phyloP scores from a whole-genome alignment of 768 basidiomycete genomes.

The Myochromella boudieri region DNA sequence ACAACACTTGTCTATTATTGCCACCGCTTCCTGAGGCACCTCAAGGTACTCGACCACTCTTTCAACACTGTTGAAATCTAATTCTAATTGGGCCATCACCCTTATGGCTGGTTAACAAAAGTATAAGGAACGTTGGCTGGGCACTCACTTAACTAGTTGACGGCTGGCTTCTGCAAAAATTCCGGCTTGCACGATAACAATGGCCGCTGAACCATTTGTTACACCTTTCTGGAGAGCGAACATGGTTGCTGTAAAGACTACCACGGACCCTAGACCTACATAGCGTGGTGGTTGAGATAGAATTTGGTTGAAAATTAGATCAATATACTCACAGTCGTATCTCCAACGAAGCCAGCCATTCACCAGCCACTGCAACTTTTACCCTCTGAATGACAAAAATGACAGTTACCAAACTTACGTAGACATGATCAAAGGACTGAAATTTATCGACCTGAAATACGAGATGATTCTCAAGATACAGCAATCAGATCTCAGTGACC shows the following conservation, averaged over 20 bases:
- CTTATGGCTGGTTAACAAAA: conserved; percentile 24
- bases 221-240: conserved; percentile 62
- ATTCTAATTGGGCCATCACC: conserved; percentile 68
- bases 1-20: conserved; percentile 49
- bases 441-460: conserved; percentile 57
- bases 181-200: conserved; percentile 71
- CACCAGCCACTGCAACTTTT: conserved; percentile 54
- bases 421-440: conserved; percentile 70
- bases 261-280: conserved; percentile 65
- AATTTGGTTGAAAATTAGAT: background rate
- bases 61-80: conserved; percentile 76
- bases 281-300: background rate
- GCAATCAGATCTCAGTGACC: conserved; percentile 5
- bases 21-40: conserved; percentile 67
- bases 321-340: conserved; percentile 58
- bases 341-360: conserved; percentile 71
- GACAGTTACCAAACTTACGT: conserved; percentile 41
- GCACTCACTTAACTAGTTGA: conserved; percentile 53
- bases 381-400: conserved; percentile 16
- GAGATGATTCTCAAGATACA: conserved; percentile 34
- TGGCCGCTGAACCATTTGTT: conserved; percentile 60
- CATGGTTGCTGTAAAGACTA: conserved; percentile 68
- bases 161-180: conserved; percentile 70
- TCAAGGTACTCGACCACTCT: conserved; percentile 71
- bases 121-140: background rate